Evolutionary conservation across 768 basidiomycete genomes (phyloP).

Genomic region (Suillus cothurnatus): DNA sequence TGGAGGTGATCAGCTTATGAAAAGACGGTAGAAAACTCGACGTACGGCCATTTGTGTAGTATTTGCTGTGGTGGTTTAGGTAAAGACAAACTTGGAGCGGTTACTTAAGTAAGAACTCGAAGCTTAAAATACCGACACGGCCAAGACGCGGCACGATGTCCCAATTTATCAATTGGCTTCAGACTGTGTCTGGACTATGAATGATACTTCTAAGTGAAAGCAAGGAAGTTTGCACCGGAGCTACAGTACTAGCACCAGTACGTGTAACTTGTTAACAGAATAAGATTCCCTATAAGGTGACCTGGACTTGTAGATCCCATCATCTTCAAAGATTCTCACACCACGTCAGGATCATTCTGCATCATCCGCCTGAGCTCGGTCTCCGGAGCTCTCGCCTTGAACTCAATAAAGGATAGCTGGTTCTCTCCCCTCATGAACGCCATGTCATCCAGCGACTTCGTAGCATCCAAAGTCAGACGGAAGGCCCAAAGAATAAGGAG

Average conservation of each 20-base stretch:
- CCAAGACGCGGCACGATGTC: neutral
- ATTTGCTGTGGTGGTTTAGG: conserved; percentile 19
- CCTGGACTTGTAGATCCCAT: neutral
- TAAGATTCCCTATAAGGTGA: no score
- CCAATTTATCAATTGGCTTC: neutral
- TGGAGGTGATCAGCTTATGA: neutral
- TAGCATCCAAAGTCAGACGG: neutral
- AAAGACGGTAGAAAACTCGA: conserved; percentile 7
- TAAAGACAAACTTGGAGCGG: neutral
- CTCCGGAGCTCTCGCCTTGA: neutral
- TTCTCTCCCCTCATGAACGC: neutral
- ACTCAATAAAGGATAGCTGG: neutral
- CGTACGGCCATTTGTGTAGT: conserved; percentile 22
- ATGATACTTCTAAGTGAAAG: neutral
- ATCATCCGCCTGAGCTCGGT: neutral
- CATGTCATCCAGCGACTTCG: neutral
- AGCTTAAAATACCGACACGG: neutral
- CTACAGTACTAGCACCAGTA: neutral
- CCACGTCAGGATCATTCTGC: neutral
- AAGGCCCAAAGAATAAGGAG: neutral
- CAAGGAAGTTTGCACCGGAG: neutral
- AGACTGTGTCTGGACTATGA: neutral
- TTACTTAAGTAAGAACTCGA: neutral
- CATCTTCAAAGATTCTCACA: neutral
- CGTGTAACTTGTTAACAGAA: no score